These are phyloP conservation scores for Lachnellula subtilissima DNA, from an alignment of 2,329 filamentous ascomycete genomes.

Conservation along the genomic window DNA sequence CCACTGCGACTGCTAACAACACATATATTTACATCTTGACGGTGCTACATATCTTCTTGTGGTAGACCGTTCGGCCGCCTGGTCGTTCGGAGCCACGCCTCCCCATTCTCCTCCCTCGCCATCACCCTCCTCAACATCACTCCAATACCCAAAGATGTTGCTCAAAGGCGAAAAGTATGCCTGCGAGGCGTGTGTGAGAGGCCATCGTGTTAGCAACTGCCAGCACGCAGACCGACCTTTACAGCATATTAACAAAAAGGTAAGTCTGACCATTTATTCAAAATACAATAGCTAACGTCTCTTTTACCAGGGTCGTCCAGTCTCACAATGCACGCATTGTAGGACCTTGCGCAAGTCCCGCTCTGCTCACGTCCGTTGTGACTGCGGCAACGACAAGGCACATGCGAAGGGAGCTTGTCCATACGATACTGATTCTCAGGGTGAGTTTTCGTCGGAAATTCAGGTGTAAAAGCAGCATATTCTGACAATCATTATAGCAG, in stretches of 20 bases:
- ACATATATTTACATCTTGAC: conserved; percentile 23
- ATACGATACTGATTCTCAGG: conserved; percentile 43
- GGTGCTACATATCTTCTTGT: conserved; percentile 20
- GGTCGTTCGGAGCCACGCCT: conserved; percentile 22
- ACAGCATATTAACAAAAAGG: conserved; percentile 91
- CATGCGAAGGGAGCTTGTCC: conserved; percentile 54
- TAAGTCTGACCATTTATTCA: conserved; percentile 9
- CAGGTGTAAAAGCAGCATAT: conserved; percentile 25
- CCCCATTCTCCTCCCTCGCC: conserved; percentile 14
- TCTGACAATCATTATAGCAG: conserved; percentile 39
- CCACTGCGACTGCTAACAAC: conserved; percentile 26
- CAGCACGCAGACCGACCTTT: conserved; percentile 89
- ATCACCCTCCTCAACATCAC: conserved; percentile 14
- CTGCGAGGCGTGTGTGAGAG: conserved; percentile 88
- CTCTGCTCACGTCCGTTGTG: conserved; percentile 90
- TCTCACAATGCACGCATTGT: conserved; percentile 97
- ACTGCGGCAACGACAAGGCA: conserved; percentile 88
- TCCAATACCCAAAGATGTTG: conserved; percentile 53
- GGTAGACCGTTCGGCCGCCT: conserved; percentile 24
- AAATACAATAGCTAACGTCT: conserved; percentile 2
- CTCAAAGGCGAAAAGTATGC: conserved; percentile 96
- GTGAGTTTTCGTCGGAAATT: conserved; percentile 30
- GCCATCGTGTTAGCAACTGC: conserved; percentile 98
- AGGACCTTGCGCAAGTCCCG: conserved; percentile 94
- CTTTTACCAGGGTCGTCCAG: conserved; percentile 64